phyloP scores from a whole-genome alignment of 305 asterid genomes.

The Ajuga reptans region DNA sequence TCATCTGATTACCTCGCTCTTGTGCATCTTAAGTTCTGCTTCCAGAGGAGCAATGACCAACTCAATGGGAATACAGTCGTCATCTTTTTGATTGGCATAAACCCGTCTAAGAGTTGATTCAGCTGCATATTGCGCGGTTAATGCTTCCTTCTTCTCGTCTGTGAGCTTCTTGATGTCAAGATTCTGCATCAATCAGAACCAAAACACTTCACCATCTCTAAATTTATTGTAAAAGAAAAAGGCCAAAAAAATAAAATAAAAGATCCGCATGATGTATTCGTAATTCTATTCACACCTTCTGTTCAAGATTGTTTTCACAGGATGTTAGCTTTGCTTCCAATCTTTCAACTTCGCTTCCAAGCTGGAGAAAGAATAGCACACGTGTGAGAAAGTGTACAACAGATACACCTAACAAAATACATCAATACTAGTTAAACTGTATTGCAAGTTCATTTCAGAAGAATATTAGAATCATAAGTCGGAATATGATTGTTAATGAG shows the following conservation, averaged over 20 bases:
- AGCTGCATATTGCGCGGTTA: constrained; percentile 85
- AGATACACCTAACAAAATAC: not conserved
- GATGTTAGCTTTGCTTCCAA: constrained; percentile 53
- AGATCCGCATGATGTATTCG: not conserved
- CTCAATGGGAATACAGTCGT: constrained; percentile 55
- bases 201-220: not conserved
- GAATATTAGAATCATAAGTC: not conserved
- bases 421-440: not conserved
- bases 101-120: constrained; percentile 86
- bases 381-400: not conserved
- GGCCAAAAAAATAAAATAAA: not conserved
- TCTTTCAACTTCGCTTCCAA: constrained; percentile 44
- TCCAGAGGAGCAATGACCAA: constrained; percentile 83
- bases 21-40: constrained; percentile 76
- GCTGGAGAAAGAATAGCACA: constrained; percentile 30
- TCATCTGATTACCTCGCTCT: constrained; percentile 55
- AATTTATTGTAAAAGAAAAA: not conserved
- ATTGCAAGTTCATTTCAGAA: not conserved
- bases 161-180: constrained; percentile 56
- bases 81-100: constrained; percentile 65
- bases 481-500: not conserved
- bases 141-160: constrained; percentile 63
- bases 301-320: constrained; percentile 46
- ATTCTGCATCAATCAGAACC: constrained; percentile 46
- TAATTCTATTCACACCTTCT: constrained; percentile 46